Evolutionary conservation across 768 basidiomycete genomes (phyloP), one percentile per base, ranked within the genome.

Genomic region (Scleroderma bovista): DNA sequence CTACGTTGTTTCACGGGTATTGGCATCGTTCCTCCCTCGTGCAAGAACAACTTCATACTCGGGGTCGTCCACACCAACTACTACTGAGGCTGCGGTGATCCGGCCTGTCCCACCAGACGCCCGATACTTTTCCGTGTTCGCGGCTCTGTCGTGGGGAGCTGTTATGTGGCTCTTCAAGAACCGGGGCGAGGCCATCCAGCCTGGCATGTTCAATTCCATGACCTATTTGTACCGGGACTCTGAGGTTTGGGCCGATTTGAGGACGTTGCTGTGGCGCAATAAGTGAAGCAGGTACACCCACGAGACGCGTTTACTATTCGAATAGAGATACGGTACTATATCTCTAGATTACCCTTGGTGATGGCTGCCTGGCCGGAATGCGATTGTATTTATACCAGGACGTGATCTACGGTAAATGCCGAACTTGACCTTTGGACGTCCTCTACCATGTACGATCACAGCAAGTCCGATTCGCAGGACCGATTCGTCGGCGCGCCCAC

Each of bases 141-240:
- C 93, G 3, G 90, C 93, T 0, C 57, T 97, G 13, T 79, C 85
- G 29, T 98, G 96, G 96, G 96, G 92, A 39, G 78, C 86, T 8
- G 94, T 97, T 36, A 36, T 36, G 34, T 36, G 34, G 34, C 34
- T 36, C 12, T 36, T 36, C 12, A 36, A 36, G 12, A 36, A 36
- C 34, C 34, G 34, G 13, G 34, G 34, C 5, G 13, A 36, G 70
- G 84, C 84, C n/a, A 83, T 99, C 52, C 94, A 98, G 60, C 91
- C 93, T n/a, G 96, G 95, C 50, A 91, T 97, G 92, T 93, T 92
- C 74, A 90, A 81, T 71, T 90, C 88, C 16, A 97, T 96, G 94
- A 80, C 78, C 51, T 99, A 99, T 68, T 76, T 99, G 34, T 99
- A 99, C 72, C 82, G 84, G 34, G 93, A 98, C 66, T 94, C 92